Evolutionary conservation across 257 asterid species (phyloP).

Genomic region (Misopates orontium): DNA sequence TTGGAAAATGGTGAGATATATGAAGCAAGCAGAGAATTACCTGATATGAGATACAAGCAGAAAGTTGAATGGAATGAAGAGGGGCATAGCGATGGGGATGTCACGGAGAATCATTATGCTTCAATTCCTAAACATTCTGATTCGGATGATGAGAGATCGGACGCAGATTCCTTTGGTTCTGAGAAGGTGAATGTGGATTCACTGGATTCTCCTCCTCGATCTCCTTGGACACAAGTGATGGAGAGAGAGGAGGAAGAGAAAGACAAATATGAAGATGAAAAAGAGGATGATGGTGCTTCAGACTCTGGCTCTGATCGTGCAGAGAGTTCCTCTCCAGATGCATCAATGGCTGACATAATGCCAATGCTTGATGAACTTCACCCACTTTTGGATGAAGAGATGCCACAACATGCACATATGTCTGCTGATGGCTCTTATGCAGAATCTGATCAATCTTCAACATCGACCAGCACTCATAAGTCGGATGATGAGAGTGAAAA

Average conservation of each 20-base stretch:
- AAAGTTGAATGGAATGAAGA: conserved; percentile 36
- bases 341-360: conserved; percentile 86
- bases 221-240: conserved; percentile 40
- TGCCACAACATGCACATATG: conserved; percentile 47
- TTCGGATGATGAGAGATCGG: conserved; percentile 41
- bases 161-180: conserved; percentile 55
- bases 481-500: conserved; percentile 58
- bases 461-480: conserved; percentile 40
- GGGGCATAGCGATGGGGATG: conserved; percentile 30
- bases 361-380: conserved; percentile 97
- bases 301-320: conserved; percentile 74
- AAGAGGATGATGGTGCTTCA: conserved; percentile 41
- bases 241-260: conserved; percentile 35
- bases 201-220: conserved; percentile 40
- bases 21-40: conserved; percentile 28
- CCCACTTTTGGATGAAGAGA: conserved; percentile 79
- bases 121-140: conserved; percentile 40
- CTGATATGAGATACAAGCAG: conserved; percentile 20
- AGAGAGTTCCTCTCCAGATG: conserved; percentile 93
- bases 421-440: conserved; percentile 53
- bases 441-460: conserved; percentile 40
- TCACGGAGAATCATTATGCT: conserved; percentile 24
- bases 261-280: conserved; percentile 33
- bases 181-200: conserved; percentile 60
- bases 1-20: conserved; percentile 34